Conservation (phyloP, 2,329 filamentous ascomycete species). For the Phaeosphaeriaceae sp. region DNA sequence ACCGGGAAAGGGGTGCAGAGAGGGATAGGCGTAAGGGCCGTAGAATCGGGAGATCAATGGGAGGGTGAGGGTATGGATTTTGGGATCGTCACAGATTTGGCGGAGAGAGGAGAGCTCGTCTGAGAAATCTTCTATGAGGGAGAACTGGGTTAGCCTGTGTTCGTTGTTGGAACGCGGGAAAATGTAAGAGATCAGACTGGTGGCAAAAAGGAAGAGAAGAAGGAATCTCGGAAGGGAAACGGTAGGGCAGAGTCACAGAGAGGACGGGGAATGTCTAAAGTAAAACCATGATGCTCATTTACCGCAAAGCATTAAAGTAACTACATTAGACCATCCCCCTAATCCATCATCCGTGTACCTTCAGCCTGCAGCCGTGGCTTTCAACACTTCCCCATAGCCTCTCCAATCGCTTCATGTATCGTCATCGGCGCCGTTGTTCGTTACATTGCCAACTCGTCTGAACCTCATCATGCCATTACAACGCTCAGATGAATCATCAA, state of each 20-base stretch:
- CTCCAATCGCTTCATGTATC: background rate
- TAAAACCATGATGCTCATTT: slow-evolving; percentile 2
- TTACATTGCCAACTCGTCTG: background rate
- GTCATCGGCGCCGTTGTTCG: background rate
- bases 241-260: background rate
- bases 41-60: slow-evolving; percentile 44
- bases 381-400: no score
- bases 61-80: slow-evolving; percentile 49
- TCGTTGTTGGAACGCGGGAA: background rate
- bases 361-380: no score
- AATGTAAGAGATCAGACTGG: background rate
- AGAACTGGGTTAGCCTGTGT: background rate
- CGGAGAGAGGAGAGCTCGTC: slow-evolving; percentile 17
- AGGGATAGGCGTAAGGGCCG: slow-evolving; percentile 40
- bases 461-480: background rate
- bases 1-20: slow-evolving; percentile 42
- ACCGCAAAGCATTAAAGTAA: slow-evolving; percentile 1
- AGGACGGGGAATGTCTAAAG: background rate
- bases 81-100: slow-evolving; percentile 42
- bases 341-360: no score
- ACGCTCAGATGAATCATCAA: background rate
- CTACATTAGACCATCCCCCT: slow-evolving; percentile 1
- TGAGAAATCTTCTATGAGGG: background rate
- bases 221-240: no score
- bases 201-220: no score